phyloP scores from a whole-genome alignment of 2,329 filamentous ascomycete species.

The Dactylellina drechsleri region DNA sequence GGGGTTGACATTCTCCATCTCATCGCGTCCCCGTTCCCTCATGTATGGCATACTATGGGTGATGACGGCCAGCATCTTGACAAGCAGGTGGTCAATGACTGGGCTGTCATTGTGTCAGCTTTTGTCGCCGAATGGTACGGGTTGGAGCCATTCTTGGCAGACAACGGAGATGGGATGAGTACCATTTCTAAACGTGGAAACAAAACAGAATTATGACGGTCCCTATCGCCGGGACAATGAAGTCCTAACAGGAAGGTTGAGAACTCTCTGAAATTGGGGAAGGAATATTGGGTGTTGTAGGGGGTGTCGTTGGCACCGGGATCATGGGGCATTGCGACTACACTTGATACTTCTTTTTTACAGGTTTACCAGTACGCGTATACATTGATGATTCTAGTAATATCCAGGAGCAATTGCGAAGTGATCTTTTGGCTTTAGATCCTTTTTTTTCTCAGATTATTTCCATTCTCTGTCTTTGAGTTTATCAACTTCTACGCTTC shows the following conservation, averaged over 20 bases:
- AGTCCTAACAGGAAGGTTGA: no score
- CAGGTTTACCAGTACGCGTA: not conserved
- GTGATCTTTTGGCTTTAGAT: not conserved
- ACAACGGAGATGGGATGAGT: constrained; percentile 40
- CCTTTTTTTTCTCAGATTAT: not conserved
- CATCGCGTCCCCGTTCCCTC: constrained; percentile 83
- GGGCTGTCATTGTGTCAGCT: constrained; percentile 82
- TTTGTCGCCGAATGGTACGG: constrained; percentile 96
- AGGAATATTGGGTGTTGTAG: not conserved
- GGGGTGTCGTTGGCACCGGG: not conserved
- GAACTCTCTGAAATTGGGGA: no score
- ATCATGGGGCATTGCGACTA: constrained; percentile 4
- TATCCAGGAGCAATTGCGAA: not conserved
- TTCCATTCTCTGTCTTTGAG: not conserved
- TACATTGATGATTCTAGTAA: not conserved
- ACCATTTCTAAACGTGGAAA: constrained; percentile 52
- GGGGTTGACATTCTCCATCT: constrained; percentile 91
- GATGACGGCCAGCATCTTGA: constrained; percentile 90
- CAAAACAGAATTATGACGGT: constrained; percentile 44
- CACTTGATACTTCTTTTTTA: not conserved
- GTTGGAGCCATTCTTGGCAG: constrained; percentile 69
- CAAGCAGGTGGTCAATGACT: constrained; percentile 81
- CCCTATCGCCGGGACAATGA: no score
- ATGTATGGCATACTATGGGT: constrained; percentile 83
- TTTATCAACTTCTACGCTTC: not conserved